Evolutionary conservation across 345 rosid species (phyloP).

Genomic region (Rhodamnia argentea): DNA sequence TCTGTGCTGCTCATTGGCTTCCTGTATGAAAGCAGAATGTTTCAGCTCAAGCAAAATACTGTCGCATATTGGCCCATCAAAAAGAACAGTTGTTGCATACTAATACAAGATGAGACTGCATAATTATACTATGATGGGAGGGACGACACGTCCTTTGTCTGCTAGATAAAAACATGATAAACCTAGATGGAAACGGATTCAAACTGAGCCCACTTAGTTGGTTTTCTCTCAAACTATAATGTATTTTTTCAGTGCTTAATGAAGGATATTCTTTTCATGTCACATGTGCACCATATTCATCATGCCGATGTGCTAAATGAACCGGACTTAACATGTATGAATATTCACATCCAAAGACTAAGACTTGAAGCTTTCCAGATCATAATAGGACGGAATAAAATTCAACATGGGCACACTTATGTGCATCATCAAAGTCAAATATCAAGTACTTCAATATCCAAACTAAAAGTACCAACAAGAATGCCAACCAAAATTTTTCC

Average conservation of each 20-base stretch:
- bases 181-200: not conserved
- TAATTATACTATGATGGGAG: not conserved
- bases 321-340: not conserved
- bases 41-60: not conserved
- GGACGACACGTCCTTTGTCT: not conserved
- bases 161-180: not conserved
- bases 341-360: not conserved
- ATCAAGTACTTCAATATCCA: not conserved
- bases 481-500: not conserved
- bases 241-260: not conserved
- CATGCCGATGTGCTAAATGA: not conserved
- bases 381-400: not conserved
- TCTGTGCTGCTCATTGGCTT: constrained; percentile 81
- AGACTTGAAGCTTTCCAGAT: not conserved
- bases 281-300: not conserved
- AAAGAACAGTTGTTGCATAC: not conserved
- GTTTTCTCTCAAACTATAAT: not conserved
- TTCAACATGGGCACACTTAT: too few species aligned
- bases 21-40: constrained; percentile 33
- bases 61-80: not conserved
- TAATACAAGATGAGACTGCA: not conserved
- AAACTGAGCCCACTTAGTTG: not conserved
- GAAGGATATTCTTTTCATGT: not conserved
- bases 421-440: not conserved
- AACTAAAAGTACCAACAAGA: not conserved